Conservation (phyloP, 768 basidiomycete genomes). For the Xerocomellus dryophilus region DNA sequence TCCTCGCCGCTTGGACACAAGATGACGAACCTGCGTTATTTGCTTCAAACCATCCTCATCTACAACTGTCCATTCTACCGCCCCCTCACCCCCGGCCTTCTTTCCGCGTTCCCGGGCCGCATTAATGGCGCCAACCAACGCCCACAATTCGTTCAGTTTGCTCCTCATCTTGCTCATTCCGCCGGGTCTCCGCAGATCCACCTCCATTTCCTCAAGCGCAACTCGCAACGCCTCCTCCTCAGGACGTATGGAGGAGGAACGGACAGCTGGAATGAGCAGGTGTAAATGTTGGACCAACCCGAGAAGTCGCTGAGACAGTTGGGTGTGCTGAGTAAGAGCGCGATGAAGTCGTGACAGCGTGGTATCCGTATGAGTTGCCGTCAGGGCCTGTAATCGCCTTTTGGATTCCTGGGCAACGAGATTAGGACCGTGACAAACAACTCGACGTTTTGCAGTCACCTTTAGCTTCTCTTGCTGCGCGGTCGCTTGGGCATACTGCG, state of each 20-base stretch:
- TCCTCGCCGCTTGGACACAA: not conserved
- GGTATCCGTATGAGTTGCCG: slow-evolving; percentile 59
- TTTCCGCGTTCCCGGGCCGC: slow-evolving; percentile 52
- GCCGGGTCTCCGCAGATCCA: slow-evolving; percentile 57
- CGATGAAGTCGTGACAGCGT: slow-evolving; percentile 67
- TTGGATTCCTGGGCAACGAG: slow-evolving; percentile 54
- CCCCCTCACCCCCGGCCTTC: slow-evolving; percentile 39
- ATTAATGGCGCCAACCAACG: slow-evolving; percentile 69
- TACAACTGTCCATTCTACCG: slow-evolving; percentile 75
- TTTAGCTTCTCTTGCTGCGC: slow-evolving; percentile 67
- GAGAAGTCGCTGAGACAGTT: slow-evolving; percentile 68
- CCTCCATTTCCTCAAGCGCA: slow-evolving; percentile 69
- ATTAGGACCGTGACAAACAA: slow-evolving; percentile 2
- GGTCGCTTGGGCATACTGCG: slow-evolving; percentile 63
- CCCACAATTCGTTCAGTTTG: slow-evolving; percentile 84
- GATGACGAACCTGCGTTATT: slow-evolving; percentile 59
- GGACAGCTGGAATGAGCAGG: slow-evolving; percentile 71
- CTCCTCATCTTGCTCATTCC: slow-evolving; percentile 59
- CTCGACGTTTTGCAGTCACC: slow-evolving; percentile 28
- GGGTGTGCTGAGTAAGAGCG: slow-evolving; percentile 59
- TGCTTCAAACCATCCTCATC: slow-evolving; percentile 81
- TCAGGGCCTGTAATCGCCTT: slow-evolving; percentile 56
- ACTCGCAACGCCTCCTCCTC: slow-evolving; percentile 78
- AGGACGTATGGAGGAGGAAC: slow-evolving; percentile 69
- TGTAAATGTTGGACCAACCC: slow-evolving; percentile 72